Evolutionary conservation across 176 grass and related monocot genomes (phyloP).

Genomic region (Carex kokanica): DNA sequence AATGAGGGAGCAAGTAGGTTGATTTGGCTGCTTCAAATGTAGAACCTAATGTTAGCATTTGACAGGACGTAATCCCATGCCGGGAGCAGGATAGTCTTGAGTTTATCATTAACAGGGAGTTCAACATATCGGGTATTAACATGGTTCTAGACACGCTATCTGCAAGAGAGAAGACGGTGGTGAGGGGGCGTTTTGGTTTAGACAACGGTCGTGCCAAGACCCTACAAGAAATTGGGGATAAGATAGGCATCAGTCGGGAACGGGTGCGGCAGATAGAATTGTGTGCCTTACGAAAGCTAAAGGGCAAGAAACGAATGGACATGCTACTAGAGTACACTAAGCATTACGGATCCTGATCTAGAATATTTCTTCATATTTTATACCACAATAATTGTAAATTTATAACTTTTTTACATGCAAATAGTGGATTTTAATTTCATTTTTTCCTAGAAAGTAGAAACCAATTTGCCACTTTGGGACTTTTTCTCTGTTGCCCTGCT

Average conservation of each 20-base stretch:
- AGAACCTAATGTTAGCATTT: background rate
- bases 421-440: background rate
- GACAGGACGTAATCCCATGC: constrained; percentile 69
- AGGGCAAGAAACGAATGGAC: constrained; percentile 54
- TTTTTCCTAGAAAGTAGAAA: background rate
- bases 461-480: background rate
- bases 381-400: constrained; percentile 16
- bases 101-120: constrained; percentile 53
- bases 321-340: constrained; percentile 57
- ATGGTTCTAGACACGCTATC: constrained; percentile 59
- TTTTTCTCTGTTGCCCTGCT: background rate
- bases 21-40: background rate
- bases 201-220: constrained; percentile 63
- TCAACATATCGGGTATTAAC: constrained; percentile 59
- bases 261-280: constrained; percentile 81
- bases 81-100: constrained; percentile 57
- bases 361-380: background rate
- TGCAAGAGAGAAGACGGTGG: constrained; percentile 54
- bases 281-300: constrained; percentile 77
- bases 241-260: constrained; percentile 77
- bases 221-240: constrained; percentile 65
- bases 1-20: background rate
- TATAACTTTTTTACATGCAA: background rate
- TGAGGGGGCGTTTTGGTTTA: constrained; percentile 69
- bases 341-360: background rate